Conservation (phyloP, 345 rosid genomes). For the Iberis pinnata region DNA sequence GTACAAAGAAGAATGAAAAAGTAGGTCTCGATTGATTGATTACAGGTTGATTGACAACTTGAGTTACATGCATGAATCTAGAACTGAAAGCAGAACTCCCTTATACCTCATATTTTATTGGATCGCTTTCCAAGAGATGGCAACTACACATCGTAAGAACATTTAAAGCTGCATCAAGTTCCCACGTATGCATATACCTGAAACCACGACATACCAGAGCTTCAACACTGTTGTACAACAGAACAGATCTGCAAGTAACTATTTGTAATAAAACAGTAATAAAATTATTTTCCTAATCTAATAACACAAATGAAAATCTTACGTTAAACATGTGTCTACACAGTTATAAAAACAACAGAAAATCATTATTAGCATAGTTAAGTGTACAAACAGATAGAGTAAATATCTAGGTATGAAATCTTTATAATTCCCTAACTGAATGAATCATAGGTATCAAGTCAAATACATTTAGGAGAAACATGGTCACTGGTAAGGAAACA, state of each 20-base stretch:
- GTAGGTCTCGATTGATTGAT: constrained; percentile 3
- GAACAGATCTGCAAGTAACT: constrained; percentile 9
- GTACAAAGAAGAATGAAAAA: constrained; percentile 15
- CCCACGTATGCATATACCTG: constrained; percentile 93
- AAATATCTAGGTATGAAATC: neutral
- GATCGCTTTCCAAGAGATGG: constrained; percentile 63
- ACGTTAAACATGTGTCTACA: neutral
- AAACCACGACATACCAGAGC: constrained; percentile 11
- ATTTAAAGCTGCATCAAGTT: constrained; percentile 82
- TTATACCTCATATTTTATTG: constrained; percentile 61
- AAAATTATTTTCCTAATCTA: neutral
- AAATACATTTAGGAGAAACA: constrained; percentile 7
- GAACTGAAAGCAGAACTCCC: constrained; percentile 20
- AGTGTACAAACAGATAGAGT: neutral
- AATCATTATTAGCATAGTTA: neutral
- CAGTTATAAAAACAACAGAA: neutral
- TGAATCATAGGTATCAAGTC: constrained; percentile 6
- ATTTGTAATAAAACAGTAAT: constrained; percentile 2
- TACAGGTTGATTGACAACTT: neutral
- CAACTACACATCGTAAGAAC: constrained; percentile 98
- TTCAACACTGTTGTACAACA: neutral
- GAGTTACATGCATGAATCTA: constrained; percentile 5
- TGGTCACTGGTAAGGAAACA: constrained; percentile 6
- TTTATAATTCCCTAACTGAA: neutral
- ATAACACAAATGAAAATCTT: neutral